Evolutionary conservation across 2,329 filamentous ascomycete genomes (phyloP).

Genomic region (Mariannaea sp.): DNA sequence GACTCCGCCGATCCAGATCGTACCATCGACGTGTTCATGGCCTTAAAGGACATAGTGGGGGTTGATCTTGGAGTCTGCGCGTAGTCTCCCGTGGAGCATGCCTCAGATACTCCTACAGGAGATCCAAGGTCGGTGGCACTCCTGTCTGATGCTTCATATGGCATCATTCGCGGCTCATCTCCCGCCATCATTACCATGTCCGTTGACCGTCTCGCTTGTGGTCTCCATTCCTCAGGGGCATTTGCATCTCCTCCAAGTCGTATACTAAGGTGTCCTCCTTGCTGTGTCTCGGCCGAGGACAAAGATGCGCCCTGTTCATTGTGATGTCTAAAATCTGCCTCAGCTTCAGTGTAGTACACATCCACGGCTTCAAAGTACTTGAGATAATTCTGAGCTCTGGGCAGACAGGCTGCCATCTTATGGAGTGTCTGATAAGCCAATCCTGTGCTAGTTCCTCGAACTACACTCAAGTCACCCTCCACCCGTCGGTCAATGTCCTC

Average conservation of each 20-base stretch:
- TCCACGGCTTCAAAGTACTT: conserved; percentile 22
- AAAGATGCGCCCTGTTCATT: not conserved
- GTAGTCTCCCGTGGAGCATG: conserved; percentile 1
- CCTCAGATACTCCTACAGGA: conserved; percentile 13
- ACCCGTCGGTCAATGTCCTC: conserved; percentile 1
- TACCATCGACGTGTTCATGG: conserved; percentile 11
- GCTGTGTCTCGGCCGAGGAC: not conserved
- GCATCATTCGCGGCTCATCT: conserved; percentile 12
- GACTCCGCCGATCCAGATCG: conserved; percentile 12
- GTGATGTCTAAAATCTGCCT: not conserved
- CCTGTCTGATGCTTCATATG: conserved; percentile 19
- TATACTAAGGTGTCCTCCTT: conserved; percentile 21
- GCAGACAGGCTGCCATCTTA: conserved; percentile 22
- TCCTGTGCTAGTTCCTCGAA: conserved; percentile 16
- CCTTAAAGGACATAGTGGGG: conserved; percentile 19
- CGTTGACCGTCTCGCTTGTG: conserved; percentile 2
- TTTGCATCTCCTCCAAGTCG: conserved; percentile 19
- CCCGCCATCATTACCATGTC: conserved; percentile 11
- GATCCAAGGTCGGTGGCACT: conserved; percentile 7
- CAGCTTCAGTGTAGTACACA: conserved; percentile 21
- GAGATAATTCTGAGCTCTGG: conserved; percentile 25
- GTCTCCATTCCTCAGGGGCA: conserved; percentile 6
- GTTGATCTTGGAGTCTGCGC: conserved; percentile 12
- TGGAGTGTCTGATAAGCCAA: conserved; percentile 24
- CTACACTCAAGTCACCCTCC: conserved; percentile 5